These are phyloP conservation scores for Guyanaporus albipodus DNA, from an alignment of 768 basidiomycete genomes.

Conservation along the genomic window DNA sequence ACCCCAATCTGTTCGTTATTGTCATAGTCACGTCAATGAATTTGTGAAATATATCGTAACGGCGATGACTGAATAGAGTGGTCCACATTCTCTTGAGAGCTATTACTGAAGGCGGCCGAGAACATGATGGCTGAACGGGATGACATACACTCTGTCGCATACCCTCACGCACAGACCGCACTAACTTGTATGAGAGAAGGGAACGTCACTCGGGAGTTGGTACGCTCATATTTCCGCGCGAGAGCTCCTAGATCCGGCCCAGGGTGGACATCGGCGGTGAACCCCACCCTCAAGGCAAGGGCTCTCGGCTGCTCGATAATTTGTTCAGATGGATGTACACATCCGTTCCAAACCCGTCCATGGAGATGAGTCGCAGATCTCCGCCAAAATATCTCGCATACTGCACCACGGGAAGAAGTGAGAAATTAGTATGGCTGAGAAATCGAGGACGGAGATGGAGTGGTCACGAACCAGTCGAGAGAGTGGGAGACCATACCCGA, in stretches of 20 bases:
- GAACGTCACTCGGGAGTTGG: background rate
- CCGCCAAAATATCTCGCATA: conserved; percentile 96
- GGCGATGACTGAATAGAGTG: conserved; percentile 3
- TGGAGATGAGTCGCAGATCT: conserved; percentile 88
- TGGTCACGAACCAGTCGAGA: conserved; percentile 72
- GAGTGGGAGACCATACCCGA: conserved; percentile 90
- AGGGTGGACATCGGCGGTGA: background rate
- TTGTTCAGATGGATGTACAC: conserved; percentile 91
- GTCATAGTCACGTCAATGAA: background rate
- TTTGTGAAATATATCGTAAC: background rate
- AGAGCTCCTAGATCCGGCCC: background rate
- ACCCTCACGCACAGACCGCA: background rate
- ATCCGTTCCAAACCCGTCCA: conserved; percentile 98
- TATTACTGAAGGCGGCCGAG: background rate
- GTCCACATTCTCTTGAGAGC: background rate
- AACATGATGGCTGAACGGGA: background rate
- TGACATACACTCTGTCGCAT: conserved; percentile 3
- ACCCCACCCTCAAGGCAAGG: conserved; percentile 16
- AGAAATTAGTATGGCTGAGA: background rate
- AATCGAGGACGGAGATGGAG: conserved; percentile 67
- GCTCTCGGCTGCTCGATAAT: conserved; percentile 50
- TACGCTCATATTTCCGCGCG: background rate
- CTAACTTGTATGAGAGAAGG: background rate
- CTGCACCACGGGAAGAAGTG: conserved; percentile 29
- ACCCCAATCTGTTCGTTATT: background rate